Conservation (phyloP, 371 early-diverging fungal genomes). For the Gilbertella persicaria region DNA sequence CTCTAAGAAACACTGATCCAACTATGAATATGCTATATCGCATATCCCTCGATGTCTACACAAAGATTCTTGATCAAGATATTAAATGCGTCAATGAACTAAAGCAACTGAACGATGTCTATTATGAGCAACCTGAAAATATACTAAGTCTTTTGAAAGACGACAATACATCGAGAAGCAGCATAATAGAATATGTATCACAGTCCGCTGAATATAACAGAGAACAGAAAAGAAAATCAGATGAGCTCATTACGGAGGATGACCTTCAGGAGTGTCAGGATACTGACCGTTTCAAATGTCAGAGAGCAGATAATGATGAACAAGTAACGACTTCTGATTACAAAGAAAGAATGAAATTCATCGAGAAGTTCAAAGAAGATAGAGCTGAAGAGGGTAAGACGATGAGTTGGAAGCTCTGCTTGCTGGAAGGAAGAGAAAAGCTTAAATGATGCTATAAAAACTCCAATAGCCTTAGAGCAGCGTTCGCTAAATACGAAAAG, state of each 20-base stretch:
- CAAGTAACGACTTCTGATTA: slow-evolving; percentile 12
- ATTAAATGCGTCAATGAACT: too few relatives aligned
- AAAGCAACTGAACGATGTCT: slow-evolving; percentile 7
- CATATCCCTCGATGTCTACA: too few relatives aligned
- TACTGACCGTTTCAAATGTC: neutral
- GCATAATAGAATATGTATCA: slow-evolving; percentile 10
- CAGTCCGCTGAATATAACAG: slow-evolving; percentile 6
- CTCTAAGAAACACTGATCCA: too few relatives aligned
- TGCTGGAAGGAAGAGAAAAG: slow-evolving; percentile 9
- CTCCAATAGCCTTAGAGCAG: slow-evolving; percentile 7
- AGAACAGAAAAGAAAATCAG: slow-evolving; percentile 8
- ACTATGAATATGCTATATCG: too few relatives aligned
- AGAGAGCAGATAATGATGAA: slow-evolving; percentile 3
- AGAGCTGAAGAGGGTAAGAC: slow-evolving; percentile 14
- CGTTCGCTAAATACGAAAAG: too few relatives aligned
- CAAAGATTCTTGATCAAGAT: too few relatives aligned
- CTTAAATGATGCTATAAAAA: slow-evolving; percentile 6
- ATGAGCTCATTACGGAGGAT: slow-evolving; percentile 10
- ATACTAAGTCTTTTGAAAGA: slow-evolving; percentile 9
- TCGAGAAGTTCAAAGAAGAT: slow-evolving; percentile 9
- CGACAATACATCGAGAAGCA: slow-evolving; percentile 11
- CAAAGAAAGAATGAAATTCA: slow-evolving; percentile 9
- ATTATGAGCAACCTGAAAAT: slow-evolving; percentile 8
- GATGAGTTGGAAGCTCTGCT: slow-evolving; percentile 9
- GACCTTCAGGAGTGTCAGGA: slow-evolving; percentile 5